Evolutionary conservation across 257 asterid species (phyloP).

Genomic region (Ilex aquifolium): DNA sequence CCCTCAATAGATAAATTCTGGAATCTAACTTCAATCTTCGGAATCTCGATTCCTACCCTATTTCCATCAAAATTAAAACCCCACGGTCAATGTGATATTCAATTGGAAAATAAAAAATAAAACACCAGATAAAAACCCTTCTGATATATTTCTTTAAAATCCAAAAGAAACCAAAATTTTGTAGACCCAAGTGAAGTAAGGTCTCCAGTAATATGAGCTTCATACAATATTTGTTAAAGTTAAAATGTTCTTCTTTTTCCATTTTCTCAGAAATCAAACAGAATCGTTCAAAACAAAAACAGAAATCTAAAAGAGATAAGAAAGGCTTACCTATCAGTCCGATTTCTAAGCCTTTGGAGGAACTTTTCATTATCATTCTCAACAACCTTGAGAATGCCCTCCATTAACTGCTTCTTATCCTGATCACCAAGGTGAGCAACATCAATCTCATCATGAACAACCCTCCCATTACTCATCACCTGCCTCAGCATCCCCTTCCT

Average conservation of each 20-base stretch:
- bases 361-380: constrained; percentile 73
- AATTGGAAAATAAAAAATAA: neutral
- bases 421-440: constrained; percentile 48
- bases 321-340: constrained; percentile 60
- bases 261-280: too few relatives aligned
- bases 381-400: constrained; percentile 55
- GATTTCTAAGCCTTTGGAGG: constrained; percentile 49
- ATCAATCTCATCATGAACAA: constrained; percentile 48
- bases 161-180: neutral
- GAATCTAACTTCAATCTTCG: constrained; percentile 75
- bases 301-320: neutral
- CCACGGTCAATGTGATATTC: neutral
- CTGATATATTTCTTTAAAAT: too few relatives aligned
- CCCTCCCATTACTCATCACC: constrained; percentile 48
- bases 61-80: neutral
- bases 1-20: constrained; percentile 67
- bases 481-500: constrained; percentile 64
- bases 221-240: too few relatives aligned
- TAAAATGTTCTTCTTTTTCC: too few relatives aligned
- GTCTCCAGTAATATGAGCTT: too few relatives aligned
- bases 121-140: neutral
- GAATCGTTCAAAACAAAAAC: neutral
- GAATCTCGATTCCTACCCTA: constrained; percentile 87
- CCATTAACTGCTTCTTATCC: constrained; percentile 64
- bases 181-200: too few relatives aligned